Conservation (phyloP, 2,329 filamentous ascomycete species). For the Scytalidium sp. region DNA sequence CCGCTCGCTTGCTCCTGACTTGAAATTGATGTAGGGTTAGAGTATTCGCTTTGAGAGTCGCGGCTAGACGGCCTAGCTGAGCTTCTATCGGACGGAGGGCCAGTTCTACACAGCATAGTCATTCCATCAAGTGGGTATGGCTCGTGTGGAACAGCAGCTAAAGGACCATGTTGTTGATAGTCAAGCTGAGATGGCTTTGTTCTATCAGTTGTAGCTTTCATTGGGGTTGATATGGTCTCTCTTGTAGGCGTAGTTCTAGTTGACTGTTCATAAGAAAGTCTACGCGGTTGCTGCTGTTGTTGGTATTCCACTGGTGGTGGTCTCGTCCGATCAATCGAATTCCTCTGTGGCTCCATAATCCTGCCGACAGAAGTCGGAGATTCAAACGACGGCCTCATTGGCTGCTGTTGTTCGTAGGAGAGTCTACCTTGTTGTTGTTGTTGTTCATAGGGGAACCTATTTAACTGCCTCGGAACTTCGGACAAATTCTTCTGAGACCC, state of each 20-base stretch:
- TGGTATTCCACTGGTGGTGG: conserved; percentile 1
- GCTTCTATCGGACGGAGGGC: conserved; percentile 66
- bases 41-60: conserved; percentile 88
- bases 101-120: conserved; percentile 91
- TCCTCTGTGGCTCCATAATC: not conserved
- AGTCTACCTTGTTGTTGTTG: not conserved
- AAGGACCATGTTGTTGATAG: conserved; percentile 54
- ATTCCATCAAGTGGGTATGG: conserved; percentile 94
- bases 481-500: not conserved
- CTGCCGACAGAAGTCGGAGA: not conserved
- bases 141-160: conserved; percentile 77
- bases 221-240: conserved; percentile 11
- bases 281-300: conserved; percentile 17
- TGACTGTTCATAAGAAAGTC: conserved; percentile 21
- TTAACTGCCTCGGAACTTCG: not conserved
- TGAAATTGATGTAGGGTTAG: conserved; percentile 83
- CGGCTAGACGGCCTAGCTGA: conserved; percentile 76
- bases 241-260: not conserved
- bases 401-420: not conserved
- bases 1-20: conserved; percentile 77
- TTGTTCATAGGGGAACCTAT: conserved; percentile 7
- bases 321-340: not conserved
- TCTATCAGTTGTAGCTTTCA: conserved; percentile 34
- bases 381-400: not conserved
- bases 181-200: conserved; percentile 36